Evolutionary conservation across 2,329 filamentous ascomycete species (phyloP), one percentile per base, ranked within the genome.

Genomic region (Colletotrichum cordylinicola): DNA sequence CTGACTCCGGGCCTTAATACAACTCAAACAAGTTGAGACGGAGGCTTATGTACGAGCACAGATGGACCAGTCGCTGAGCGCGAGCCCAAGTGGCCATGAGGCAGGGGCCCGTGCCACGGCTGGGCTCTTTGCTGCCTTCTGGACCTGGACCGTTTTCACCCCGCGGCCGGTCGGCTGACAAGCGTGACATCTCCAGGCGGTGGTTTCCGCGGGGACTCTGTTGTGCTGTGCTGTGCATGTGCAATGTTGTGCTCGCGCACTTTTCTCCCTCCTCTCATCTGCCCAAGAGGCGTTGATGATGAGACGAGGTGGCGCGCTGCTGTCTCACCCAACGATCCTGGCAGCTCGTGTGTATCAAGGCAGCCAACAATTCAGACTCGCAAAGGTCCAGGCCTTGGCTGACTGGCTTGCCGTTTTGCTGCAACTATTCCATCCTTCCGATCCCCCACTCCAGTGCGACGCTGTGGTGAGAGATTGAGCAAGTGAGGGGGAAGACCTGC

Each of bases 11-110:
- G 58, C 70, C 70, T 68, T 75, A 75, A 75, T 75, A 68, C 55
- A 73, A 73, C 73, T 75, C 73, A 75, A 75, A 75, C 73, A 75
- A 65, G 73, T 75, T 75, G 73, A 75, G 73, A 75, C 64, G 73
- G 18, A 65, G 73, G 70, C 73, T 73, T 75, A 73, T 75, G 73
- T 65, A 60, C 9, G 70, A 58, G 73, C 73, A 75, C 73, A 60
- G 73, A 68, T 69, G 29, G 61, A 29, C 58, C 73, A 72, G 61
- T 55, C 52, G 56, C 15, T 24, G 61, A 52, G 62, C 64, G 62
- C 33, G 18, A 64, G 60, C 35, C 64, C 48, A 31, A 43, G 70
- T 64, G 70, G 56, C 70, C 73, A 68, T 75, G 64, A 73, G 56
- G 73, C 70, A 60, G 70, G 64, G 73, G 70, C 70, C 73, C 73